Evolutionary conservation across 2,329 filamentous ascomycete genomes (phyloP).

Genomic region (Fusarium sp.): DNA sequence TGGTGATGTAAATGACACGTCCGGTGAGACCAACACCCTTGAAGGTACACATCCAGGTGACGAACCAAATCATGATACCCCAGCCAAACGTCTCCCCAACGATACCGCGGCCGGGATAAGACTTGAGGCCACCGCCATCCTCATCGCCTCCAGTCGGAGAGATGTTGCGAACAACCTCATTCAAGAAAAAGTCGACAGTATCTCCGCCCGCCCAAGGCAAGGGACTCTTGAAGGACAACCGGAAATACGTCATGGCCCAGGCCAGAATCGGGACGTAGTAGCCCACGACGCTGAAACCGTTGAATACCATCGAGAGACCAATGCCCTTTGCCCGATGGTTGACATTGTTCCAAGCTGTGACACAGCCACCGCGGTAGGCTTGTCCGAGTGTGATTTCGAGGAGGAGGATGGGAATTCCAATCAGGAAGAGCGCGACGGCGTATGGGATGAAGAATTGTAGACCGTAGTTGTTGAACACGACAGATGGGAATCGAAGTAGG

Average conservation of each 20-base stretch:
- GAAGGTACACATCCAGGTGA: conserved; percentile 65
- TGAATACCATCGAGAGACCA: conserved; percentile 58
- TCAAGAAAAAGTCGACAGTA: conserved; percentile 35
- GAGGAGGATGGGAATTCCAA: conserved; percentile 62
- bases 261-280: conserved; percentile 63
- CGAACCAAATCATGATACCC: conserved; percentile 63
- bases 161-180: conserved; percentile 50
- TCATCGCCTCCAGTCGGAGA: not conserved
- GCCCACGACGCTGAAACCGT: conserved; percentile 59
- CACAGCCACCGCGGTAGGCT: conserved; percentile 60
- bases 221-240: conserved; percentile 59
- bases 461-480: conserved; percentile 64
- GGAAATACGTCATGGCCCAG: conserved; percentile 65
- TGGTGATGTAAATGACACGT: conserved; percentile 63
- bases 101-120: conserved; percentile 54
- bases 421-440: conserved; percentile 48
- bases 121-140: conserved; percentile 14
- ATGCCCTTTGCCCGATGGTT: conserved; percentile 59
- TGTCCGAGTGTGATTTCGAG: conserved; percentile 72
- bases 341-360: conserved; percentile 59
- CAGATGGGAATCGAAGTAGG: conserved; percentile 62
- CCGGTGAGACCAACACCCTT: conserved; percentile 63
- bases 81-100: conserved; percentile 62
- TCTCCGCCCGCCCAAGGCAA: conserved; percentile 56
- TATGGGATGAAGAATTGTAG: conserved; percentile 66